Evolutionary conservation across 176 grass and related monocot species (phyloP), one percentile per base, ranked within the genome.

Genomic region (Juncus inflexus): DNA sequence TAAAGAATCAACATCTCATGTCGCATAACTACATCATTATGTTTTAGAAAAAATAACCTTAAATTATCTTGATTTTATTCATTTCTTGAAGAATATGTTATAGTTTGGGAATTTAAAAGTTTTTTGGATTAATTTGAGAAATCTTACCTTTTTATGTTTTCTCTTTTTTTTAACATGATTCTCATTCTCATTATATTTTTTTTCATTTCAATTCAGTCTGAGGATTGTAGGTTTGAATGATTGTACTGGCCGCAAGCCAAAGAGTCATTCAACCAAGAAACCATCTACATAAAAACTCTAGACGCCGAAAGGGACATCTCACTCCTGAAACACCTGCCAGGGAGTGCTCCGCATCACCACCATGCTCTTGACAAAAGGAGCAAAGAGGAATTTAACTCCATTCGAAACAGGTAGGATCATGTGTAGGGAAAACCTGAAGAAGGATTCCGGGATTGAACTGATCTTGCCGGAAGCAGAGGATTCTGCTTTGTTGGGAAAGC

Each of bases 351-450:
- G 67, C 53, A 85, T 87, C 66, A 74, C 81, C 52, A 89, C 90
- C 40, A 85, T 88, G 79, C 90, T 94, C 66, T 70, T 94, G 72
- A 94, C 85, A 66, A 94, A 94, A 45, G 90, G 90, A 9, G 67
- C 69, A 42, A 57, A 65, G 4, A 83, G 76, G 9, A 78, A 84
- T 42, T 78, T 94, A 37, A 85, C 85, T 58, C 89, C 89, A 0
- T 79, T 76, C 61, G 81, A 88, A 64, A 94, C 88, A 51, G 90
- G 90, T 15, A 83, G 84, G 40, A 78, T 94, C 74, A 59, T 94
- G 79, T 94, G 80, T 67, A 91, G 88, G 79, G 80, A 84, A 60
- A 84, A 77, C 71, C 67, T 86, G 60, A 91, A 87, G 64, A 91
- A 76, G 42, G 80, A 68, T 15, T 91, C 88, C 43, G 63, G 75